Conservation (phyloP, 352 stramenopile species). For the Discostella stelligera region DNA sequence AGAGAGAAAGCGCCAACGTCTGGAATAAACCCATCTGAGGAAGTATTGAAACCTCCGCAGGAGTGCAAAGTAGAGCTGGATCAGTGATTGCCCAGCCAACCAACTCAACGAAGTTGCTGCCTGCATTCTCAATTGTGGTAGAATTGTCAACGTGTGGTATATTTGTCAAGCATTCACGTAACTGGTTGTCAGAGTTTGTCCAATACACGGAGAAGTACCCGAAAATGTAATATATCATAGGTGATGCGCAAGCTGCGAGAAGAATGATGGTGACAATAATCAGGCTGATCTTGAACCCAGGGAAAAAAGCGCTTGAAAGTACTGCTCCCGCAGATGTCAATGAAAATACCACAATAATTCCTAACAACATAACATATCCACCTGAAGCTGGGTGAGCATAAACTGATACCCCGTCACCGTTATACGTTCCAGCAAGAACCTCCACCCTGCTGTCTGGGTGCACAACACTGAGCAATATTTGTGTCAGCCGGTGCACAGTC, state of each 20-base stretch:
- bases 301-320: constrained; percentile 49
- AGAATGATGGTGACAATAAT: constrained; percentile 38
- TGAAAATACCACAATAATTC: constrained; percentile 49
- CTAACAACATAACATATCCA: constrained; percentile 53
- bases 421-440: constrained; percentile 19
- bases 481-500: not conserved
- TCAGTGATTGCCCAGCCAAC: constrained; percentile 31
- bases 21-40: constrained; percentile 63
- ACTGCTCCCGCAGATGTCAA: constrained; percentile 45
- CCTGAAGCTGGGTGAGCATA: constrained; percentile 33
- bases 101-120: constrained; percentile 50
- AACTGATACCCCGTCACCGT: constrained; percentile 41
- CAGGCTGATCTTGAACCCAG: constrained; percentile 53
- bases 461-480: constrained; percentile 8
- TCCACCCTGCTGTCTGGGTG: not conserved
- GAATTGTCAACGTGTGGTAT: constrained; percentile 1
- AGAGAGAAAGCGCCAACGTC: constrained; percentile 36
- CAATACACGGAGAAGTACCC: constrained; percentile 4
- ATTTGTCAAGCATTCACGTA: constrained; percentile 10
- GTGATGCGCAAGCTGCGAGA: constrained; percentile 38
- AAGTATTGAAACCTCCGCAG: constrained; percentile 35
- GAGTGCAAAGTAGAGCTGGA: constrained; percentile 22
- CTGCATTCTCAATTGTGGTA: constrained; percentile 22
- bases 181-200: constrained; percentile 1
- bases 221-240: constrained; percentile 26